A percentile compares a stretch with the other conserved stretches of the same genome.
Evolutionary conservation across 2,329 filamentous ascomycete species (phyloP).

Genomic region (Colletotrichum agaves): DNA sequence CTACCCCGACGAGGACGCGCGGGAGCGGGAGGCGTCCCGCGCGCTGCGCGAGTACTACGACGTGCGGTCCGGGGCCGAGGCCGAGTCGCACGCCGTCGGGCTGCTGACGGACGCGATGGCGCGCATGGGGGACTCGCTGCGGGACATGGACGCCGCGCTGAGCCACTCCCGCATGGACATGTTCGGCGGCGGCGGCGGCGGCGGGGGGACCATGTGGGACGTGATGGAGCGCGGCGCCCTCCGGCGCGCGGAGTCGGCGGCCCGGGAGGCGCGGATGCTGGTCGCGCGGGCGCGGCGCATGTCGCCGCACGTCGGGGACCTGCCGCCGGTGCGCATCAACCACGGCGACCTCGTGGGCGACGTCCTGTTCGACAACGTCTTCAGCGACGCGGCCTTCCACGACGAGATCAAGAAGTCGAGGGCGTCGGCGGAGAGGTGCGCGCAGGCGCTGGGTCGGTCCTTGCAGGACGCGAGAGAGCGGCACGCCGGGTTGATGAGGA

Average conservation of each 20-base stretch:
- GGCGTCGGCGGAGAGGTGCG: slow-evolving; percentile 49
- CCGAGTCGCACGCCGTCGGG: slow-evolving; percentile 53
- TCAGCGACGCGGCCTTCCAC: slow-evolving; percentile 63
- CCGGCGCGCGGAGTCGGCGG: slow-evolving; percentile 55
- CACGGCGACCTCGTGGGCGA: slow-evolving; percentile 59
- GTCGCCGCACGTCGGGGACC: slow-evolving; percentile 50
- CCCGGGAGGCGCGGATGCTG: slow-evolving; percentile 53
- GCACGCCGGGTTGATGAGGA: slow-evolving; percentile 43
- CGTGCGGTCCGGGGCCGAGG: slow-evolving; percentile 48
- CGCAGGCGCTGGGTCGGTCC: slow-evolving; percentile 47
- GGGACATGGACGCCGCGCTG: slow-evolving; percentile 55
- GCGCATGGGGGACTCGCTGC: slow-evolving; percentile 48
- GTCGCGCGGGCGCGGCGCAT: slow-evolving; percentile 53
- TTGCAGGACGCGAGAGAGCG: slow-evolving; percentile 46
- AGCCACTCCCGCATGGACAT: slow-evolving; percentile 57
- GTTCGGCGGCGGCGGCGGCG: slow-evolving; percentile 62
- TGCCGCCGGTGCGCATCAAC: slow-evolving; percentile 56
- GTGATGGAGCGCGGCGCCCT: slow-evolving; percentile 66
- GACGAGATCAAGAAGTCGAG: slow-evolving; percentile 60
- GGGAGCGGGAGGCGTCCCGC: slow-evolving; percentile 51
- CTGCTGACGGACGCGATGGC: slow-evolving; percentile 53
- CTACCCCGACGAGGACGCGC: slow-evolving; percentile 63
- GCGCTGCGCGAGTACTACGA: slow-evolving; percentile 52
- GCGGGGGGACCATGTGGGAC: slow-evolving; percentile 58
- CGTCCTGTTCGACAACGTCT: slow-evolving; percentile 66